Evolutionary conservation across 192 early-diverging fungal species (phyloP).

Genomic region (Podila minutissima): DNA sequence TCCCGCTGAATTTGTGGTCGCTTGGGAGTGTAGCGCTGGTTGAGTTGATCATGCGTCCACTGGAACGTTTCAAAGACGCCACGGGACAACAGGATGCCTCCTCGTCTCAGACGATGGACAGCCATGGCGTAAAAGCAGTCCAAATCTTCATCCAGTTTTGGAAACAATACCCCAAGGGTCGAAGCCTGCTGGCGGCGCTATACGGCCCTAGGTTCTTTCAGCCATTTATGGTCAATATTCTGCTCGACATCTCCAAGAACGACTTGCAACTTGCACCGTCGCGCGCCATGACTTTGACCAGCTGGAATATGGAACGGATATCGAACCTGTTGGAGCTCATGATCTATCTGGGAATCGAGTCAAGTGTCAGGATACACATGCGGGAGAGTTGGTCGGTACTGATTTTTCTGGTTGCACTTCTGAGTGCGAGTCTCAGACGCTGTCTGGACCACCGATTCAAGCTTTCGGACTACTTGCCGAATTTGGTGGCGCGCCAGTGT

Average conservation of each 20-base stretch:
- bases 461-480: neutral
- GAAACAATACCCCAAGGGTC: conserved; percentile 19
- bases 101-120: neutral
- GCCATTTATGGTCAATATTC: conserved; percentile 10
- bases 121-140: conserved; percentile 8
- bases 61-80: conserved; percentile 10
- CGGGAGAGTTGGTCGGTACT: conserved; percentile 26
- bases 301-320: neutral
- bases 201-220: conserved; percentile 24
- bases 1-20: conserved; percentile 13
- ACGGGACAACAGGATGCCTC: neutral
- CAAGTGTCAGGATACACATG: conserved; percentile 44
- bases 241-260: neutral
- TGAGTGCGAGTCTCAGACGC: conserved; percentile 15
- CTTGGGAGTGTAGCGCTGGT: conserved; percentile 26
- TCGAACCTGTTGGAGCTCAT: conserved; percentile 18
- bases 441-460: conserved; percentile 1
- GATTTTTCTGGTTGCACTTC: conserved; percentile 11
- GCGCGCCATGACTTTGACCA: neutral
- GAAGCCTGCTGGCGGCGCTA: conserved; percentile 13
- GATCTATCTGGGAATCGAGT: conserved; percentile 24
- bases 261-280: neutral
- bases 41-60: conserved; percentile 19
- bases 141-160: conserved; percentile 28
- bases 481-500: conserved; percentile 5